Conservation (phyloP, 352 stramenopile genomes). For the Globisporangium spiculum region DNA sequence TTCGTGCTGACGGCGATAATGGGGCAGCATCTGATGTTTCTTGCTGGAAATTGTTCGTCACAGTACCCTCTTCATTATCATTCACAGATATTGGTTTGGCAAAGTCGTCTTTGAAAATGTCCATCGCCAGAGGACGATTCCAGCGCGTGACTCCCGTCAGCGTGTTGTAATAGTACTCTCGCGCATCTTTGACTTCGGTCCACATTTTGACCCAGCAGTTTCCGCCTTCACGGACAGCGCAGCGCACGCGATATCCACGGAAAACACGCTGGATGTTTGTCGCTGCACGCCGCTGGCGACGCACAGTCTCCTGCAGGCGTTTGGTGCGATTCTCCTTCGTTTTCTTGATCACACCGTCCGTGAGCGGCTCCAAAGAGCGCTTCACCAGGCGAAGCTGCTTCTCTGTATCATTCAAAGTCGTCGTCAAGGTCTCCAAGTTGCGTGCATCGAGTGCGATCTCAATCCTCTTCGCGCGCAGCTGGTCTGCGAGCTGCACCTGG, state of each 20-base stretch:
- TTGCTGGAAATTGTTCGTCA: background rate
- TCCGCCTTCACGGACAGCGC: conserved; percentile 58
- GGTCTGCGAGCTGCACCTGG: conserved; percentile 86
- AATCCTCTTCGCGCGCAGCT: conserved; percentile 70
- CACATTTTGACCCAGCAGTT: conserved; percentile 77
- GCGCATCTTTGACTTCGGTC: conserved; percentile 20
- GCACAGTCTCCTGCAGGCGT: conserved; percentile 72
- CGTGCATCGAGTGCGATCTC: conserved; percentile 54
- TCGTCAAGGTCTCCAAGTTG: conserved; percentile 54
- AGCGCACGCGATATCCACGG: conserved; percentile 67
- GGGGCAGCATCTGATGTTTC: background rate
- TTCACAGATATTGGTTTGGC: conserved; percentile 26
- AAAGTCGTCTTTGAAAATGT: conserved; percentile 69
- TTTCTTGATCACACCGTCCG: conserved; percentile 74
- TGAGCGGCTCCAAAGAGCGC: conserved; percentile 85
- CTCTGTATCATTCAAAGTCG: conserved; percentile 55
- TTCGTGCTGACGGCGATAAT: background rate
- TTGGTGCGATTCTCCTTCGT: conserved; percentile 64
- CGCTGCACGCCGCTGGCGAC: conserved; percentile 53
- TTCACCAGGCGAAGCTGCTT: conserved; percentile 66
- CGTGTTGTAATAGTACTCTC: conserved; percentile 82
- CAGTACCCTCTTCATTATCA: background rate
- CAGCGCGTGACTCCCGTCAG: conserved; percentile 65
- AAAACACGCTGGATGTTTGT: conserved; percentile 82
- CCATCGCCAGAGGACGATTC: conserved; percentile 66